A percentile compares a stretch with the other conserved stretches of the same genome.
phyloP scores from a whole-genome alignment of 108 stramenopile species.

The Cyclotella kingstonii region DNA sequence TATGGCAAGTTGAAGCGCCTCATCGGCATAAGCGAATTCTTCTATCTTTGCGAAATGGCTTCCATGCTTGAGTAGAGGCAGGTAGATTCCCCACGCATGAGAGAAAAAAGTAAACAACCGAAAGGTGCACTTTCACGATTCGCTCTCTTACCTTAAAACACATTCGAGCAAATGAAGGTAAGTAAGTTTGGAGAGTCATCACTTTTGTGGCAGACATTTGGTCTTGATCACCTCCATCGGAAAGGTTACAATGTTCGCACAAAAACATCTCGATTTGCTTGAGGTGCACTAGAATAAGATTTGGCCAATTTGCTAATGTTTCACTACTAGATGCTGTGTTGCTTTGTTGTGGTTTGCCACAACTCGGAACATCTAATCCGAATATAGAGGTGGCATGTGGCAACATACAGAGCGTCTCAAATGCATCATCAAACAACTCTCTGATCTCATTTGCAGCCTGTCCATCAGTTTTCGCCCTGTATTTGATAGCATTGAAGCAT shows the following conservation, averaged over 20 bases:
- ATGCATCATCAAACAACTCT: conserved; percentile 42
- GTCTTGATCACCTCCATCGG: conserved; percentile 3
- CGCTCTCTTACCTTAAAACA: conserved; percentile 38
- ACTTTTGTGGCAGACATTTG: conserved; percentile 14
- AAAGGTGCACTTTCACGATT: background rate
- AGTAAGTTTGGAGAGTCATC: conserved; percentile 29
- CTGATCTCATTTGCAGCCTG: conserved; percentile 23
- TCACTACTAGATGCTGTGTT: background rate
- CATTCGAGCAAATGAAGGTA: conserved; percentile 39
- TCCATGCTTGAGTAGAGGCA: conserved; percentile 24
- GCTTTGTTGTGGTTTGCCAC: too few relatives aligned
- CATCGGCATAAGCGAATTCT: conserved; percentile 14
- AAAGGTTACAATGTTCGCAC: conserved; percentile 17
- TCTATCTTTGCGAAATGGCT: conserved; percentile 29
- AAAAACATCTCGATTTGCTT: conserved; percentile 25
- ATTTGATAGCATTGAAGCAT: conserved; percentile 27
- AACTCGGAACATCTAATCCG: background rate
- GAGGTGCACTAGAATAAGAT: conserved; percentile 24
- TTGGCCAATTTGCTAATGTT: conserved; percentile 19
- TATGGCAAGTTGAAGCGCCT: conserved; percentile 35
- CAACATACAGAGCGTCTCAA: conserved; percentile 27
- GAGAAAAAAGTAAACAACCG: background rate
- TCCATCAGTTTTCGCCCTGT: conserved; percentile 24
- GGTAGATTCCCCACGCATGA: background rate
- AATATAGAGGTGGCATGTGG: conserved; percentile 38